phyloP scores from a whole-genome alignment of 176 grass and related monocot species.

The Eragrostis nindensis region DNA sequence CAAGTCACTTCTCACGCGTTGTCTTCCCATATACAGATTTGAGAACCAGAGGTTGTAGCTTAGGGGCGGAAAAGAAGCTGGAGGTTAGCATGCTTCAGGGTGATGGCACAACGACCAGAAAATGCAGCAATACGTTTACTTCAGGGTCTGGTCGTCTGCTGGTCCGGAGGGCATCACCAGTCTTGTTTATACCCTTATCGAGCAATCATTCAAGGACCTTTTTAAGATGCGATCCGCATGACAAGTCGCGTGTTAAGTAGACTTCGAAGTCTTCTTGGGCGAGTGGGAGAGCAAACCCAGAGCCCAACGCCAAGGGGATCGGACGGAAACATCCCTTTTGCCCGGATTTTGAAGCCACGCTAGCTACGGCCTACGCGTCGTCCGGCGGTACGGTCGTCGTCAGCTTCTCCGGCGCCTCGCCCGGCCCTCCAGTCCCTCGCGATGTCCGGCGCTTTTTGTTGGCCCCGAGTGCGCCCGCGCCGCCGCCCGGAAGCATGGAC shows the following conservation, averaged over 20 bases:
- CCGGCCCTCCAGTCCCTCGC: conserved; percentile 13
- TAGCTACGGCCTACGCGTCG: background rate
- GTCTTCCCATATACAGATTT: background rate
- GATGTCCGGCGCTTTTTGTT: conserved; percentile 21
- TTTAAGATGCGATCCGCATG: no score
- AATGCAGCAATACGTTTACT: no score
- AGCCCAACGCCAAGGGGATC: background rate
- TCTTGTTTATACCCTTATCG: no score
- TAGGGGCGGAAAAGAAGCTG: no score
- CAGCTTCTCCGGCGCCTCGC: background rate
- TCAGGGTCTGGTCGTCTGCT: no score
- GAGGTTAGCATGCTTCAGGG: no score
- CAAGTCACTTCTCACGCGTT: background rate
- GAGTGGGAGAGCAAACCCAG: background rate
- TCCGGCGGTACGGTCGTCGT: background rate
- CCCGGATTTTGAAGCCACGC: background rate
- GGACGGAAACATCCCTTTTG: conserved; percentile 6
- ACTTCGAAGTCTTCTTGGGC: no score
- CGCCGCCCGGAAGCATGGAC: background rate
- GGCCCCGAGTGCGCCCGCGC: background rate
- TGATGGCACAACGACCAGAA: no score
- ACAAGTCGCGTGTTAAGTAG: no score
- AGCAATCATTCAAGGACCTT: no score
- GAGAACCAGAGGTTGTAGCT: no score
- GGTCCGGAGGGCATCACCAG: no score